Evolutionary conservation across 805 yeast genomes (phyloP).

Genomic region (Wickerhamomyces bisporus): DNA sequence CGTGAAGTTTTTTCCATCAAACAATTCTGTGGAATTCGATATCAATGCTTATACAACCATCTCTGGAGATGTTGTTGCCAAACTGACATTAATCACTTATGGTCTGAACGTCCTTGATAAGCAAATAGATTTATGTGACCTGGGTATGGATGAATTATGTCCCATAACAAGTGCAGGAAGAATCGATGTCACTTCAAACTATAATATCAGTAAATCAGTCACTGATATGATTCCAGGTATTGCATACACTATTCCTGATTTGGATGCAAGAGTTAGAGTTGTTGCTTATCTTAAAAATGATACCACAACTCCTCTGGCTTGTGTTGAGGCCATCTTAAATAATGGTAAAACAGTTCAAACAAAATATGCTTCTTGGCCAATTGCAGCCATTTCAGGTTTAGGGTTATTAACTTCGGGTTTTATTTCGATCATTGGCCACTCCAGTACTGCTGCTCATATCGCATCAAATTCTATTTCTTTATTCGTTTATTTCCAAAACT

Average conservation of each 20-base stretch:
- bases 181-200: conserved; percentile 58
- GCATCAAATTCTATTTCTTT: conserved; percentile 94
- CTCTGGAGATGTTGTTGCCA: conserved; percentile 60
- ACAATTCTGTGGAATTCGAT: conserved; percentile 56
- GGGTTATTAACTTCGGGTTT: conserved; percentile 87
- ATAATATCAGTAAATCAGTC: conserved; percentile 37
- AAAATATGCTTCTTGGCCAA: conserved; percentile 90
- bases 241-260: conserved; percentile 88
- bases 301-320: conserved; percentile 59
- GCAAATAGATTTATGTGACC: conserved; percentile 58
- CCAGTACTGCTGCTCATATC: conserved; percentile 91
- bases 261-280: conserved; percentile 87
- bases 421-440: conserved; percentile 81
- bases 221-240: conserved; percentile 64
- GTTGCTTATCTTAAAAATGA: conserved; percentile 49
- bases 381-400: conserved; percentile 84
- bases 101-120: conserved; percentile 62
- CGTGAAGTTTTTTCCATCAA: conserved; percentile 65
- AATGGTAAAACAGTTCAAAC: conserved; percentile 95
- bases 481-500: conserved; percentile 88
- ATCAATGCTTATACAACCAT: conserved; percentile 77
- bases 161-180: conserved; percentile 92
- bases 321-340: conserved; percentile 81
- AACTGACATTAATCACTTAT: conserved; percentile 65
- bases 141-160: conserved; percentile 57